These are phyloP conservation scores for Drechslerella dactyloides DNA, from an alignment of 2,329 filamentous ascomycete species.

Conservation along the genomic window DNA sequence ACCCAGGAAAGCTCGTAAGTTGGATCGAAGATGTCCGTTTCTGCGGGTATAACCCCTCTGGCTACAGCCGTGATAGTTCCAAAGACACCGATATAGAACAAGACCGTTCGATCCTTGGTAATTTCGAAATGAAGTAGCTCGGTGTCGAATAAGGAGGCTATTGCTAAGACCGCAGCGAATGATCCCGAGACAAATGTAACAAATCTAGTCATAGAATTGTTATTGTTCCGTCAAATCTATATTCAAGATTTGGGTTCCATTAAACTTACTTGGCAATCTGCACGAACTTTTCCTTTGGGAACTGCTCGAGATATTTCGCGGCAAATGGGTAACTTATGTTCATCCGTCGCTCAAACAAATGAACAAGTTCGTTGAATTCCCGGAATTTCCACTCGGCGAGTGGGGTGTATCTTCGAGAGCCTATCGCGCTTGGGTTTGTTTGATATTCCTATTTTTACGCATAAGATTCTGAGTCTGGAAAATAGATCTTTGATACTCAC, in stretches of 20 bases:
- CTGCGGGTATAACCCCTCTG: slow-evolving; percentile 82
- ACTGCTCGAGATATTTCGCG: slow-evolving; percentile 90
- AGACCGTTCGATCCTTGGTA: slow-evolving; percentile 81
- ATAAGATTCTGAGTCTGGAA: slow-evolving; percentile 3
- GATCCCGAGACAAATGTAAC: slow-evolving; percentile 87
- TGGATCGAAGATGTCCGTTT: slow-evolving; percentile 87
- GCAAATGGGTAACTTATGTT: slow-evolving; percentile 97
- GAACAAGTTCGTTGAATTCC: slow-evolving; percentile 94
- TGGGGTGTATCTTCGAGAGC: slow-evolving; percentile 88
- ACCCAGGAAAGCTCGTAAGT: slow-evolving; percentile 87
- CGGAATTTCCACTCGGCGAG: slow-evolving; percentile 97
- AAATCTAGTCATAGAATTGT: slow-evolving; percentile 63
- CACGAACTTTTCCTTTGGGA: slow-evolving; percentile 91
- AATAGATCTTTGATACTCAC: slow-evolving; percentile 60
- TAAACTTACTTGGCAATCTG: slow-evolving; percentile 68
- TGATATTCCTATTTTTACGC: slow-evolving; percentile 75
- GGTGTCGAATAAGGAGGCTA: slow-evolving; percentile 84
- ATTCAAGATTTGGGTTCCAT: not conserved
- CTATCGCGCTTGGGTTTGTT: slow-evolving; percentile 85
- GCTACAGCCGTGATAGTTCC: slow-evolving; percentile 82
- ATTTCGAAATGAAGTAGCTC: slow-evolving; percentile 95
- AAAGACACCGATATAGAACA: slow-evolving; percentile 88
- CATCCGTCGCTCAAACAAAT: slow-evolving; percentile 85
- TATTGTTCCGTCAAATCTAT: not conserved
- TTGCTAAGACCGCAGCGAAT: slow-evolving; percentile 80